Percentiles rank a stretch among this genome's conserved stretches.
phyloP scores from a whole-genome alignment of 176 grass and related monocot genomes.

The Lolium rigidum region DNA sequence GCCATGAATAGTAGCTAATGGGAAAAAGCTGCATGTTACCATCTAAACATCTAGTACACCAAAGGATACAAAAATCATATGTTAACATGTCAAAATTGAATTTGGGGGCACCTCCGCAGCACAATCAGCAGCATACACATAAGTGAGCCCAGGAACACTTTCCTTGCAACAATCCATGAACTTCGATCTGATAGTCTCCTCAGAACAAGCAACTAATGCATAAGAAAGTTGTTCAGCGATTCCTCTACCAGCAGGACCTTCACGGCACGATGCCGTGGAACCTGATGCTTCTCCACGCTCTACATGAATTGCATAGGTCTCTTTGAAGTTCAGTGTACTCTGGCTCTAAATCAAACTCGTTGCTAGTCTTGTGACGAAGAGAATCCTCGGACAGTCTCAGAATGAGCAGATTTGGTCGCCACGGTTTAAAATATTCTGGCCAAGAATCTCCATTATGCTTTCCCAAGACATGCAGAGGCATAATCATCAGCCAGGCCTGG shows the following conservation, averaged over 20 bases:
- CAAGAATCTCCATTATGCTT: background rate
- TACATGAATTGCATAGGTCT: constrained; percentile 10
- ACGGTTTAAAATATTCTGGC: background rate
- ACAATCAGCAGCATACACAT: constrained; percentile 39
- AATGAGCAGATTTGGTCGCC: background rate
- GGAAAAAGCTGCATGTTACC: background rate
- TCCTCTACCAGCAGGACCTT: constrained; percentile 34
- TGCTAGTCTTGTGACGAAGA: background rate
- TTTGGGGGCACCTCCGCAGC: background rate
- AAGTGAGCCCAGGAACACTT: constrained; percentile 30
- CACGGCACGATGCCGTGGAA: constrained; percentile 38
- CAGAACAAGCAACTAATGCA: too few relatives aligned
- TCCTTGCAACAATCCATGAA: constrained; percentile 9
- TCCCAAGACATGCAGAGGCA: constrained; percentile 1
- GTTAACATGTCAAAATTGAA: background rate
- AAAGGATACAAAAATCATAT: background rate
- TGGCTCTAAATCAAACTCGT: background rate
- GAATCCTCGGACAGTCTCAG: background rate
- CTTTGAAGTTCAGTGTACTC: background rate
- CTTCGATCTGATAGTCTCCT: background rate
- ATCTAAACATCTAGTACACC: background rate
- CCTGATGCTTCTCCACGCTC: constrained; percentile 34
- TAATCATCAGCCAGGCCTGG: constrained; percentile 11
- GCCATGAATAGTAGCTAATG: background rate
- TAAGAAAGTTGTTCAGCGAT: too few relatives aligned